Evolutionary conservation across 257 asterid genomes (phyloP).

Genomic region (Rauvolfia tetraphylla): DNA sequence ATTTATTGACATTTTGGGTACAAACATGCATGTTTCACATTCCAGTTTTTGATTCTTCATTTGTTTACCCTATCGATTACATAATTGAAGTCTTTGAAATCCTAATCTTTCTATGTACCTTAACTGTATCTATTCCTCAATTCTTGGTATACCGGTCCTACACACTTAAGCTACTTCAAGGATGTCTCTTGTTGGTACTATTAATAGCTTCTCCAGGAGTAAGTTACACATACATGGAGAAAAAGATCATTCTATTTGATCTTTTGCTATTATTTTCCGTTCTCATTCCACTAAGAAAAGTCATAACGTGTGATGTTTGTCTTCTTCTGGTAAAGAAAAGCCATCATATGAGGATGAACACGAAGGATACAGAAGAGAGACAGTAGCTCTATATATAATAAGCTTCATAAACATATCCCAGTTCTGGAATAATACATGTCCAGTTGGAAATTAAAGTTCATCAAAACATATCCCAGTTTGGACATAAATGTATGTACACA

Average conservation of each 20-base stretch:
- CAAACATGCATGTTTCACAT: no score
- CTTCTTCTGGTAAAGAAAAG: neutral
- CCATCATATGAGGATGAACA: neutral
- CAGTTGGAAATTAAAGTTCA: neutral
- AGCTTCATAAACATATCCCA: neutral
- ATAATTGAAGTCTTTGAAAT: neutral
- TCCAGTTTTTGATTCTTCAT: neutral
- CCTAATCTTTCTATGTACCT: neutral
- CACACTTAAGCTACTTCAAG: no score
- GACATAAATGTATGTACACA: no score
- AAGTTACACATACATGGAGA: neutral
- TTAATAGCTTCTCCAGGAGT: neutral
- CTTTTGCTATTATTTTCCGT: neutral
- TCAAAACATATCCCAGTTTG: no score
- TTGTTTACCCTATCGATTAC: neutral
- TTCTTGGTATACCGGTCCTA: no score
- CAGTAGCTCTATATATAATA: no score
- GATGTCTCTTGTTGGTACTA: no score
- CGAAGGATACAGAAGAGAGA: neutral
- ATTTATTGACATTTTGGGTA: no score
- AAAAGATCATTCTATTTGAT: neutral
- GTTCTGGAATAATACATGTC: neutral
- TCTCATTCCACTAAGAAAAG: neutral
- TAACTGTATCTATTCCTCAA: neutral
- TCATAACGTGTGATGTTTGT: neutral